These are phyloP conservation scores for Eucalyptus cladocalyx DNA, from an alignment of 345 rosid species.

Conservation along the genomic window DNA sequence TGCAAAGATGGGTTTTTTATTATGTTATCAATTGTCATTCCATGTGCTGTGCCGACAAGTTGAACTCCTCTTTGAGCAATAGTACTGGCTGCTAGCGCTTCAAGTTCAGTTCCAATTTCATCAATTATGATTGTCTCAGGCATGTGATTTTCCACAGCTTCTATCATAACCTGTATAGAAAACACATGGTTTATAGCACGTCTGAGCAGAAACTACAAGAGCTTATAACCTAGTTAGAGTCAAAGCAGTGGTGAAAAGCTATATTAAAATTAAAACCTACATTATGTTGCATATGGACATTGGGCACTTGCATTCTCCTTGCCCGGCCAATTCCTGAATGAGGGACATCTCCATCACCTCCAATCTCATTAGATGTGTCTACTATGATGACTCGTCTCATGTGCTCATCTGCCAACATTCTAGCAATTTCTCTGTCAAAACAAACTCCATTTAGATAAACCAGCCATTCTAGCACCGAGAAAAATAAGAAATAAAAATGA, in stretches of 20 bases:
- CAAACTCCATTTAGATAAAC: neutral
- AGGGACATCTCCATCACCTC: constrained; percentile 96
- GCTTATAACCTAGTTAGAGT: neutral
- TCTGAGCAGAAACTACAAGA: neutral
- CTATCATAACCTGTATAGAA: constrained; percentile 75
- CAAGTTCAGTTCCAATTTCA: constrained; percentile 95
- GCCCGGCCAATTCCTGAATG: constrained; percentile 90
- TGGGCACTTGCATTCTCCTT: constrained; percentile 99
- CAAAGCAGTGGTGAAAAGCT: neutral
- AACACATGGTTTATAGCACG: neutral
- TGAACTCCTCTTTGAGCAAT: constrained; percentile 98
- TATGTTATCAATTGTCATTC: constrained; percentile 82
- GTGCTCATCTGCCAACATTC: constrained; percentile 92
- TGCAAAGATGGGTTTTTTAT: constrained; percentile 90
- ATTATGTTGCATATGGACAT: constrained; percentile 80
- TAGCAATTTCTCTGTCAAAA: constrained; percentile 59
- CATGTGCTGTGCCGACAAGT: constrained; percentile 95
- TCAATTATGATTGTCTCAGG: constrained; percentile 90
- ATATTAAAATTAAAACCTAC: constrained; percentile 23
- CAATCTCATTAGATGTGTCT: constrained; percentile 90
- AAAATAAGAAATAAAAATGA: neutral
- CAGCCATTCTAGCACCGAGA: neutral
- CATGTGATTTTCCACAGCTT: constrained; percentile 99
- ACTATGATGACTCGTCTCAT: constrained; percentile 80
- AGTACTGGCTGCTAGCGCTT: constrained; percentile 96